Evolutionary conservation across 352 stramenopile genomes (phyloP).

Genomic region (Globisporangium radiosum): DNA sequence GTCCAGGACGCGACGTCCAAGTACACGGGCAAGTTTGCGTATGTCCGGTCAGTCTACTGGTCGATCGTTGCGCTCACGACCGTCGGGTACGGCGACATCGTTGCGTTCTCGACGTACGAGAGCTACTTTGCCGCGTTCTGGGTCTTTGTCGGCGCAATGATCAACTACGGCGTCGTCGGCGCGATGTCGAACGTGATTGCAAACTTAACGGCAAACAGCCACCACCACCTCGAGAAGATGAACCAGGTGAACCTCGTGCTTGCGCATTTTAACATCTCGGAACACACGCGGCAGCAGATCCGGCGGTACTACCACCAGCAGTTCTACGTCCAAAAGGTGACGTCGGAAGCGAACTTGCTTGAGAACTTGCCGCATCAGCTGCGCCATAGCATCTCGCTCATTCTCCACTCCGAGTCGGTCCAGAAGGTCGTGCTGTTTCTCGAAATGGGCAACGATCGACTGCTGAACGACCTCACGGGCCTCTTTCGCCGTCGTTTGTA

Average conservation of each 20-base stretch:
- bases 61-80: constrained; percentile 64
- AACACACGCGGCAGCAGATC: constrained; percentile 49
- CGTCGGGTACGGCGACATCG: constrained; percentile 73
- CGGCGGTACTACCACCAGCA: constrained; percentile 77
- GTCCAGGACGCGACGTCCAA: constrained; percentile 21
- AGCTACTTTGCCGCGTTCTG: constrained; percentile 61
- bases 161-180: constrained; percentile 74
- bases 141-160: constrained; percentile 60
- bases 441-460: constrained; percentile 39
- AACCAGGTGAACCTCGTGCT: constrained; percentile 62
- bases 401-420: constrained; percentile 64
- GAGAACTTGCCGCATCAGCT: constrained; percentile 47
- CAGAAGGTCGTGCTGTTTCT: constrained; percentile 55
- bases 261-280: constrained; percentile 51
- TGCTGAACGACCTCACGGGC: constrained; percentile 62
- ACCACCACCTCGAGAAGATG: constrained; percentile 61
- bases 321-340: constrained; percentile 64
- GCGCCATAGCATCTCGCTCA: constrained; percentile 59
- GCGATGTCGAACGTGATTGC: constrained; percentile 79
- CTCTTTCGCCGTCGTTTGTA: constrained; percentile 60
- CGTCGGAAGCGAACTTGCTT: constrained; percentile 55
- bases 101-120: constrained; percentile 65
- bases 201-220: constrained; percentile 50
- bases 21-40: constrained; percentile 57
- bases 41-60: constrained; percentile 71